Base-by-base conservation (phyloP, 1,284 basidiomycete species). In the Heterobasidion occidentale region DNA sequence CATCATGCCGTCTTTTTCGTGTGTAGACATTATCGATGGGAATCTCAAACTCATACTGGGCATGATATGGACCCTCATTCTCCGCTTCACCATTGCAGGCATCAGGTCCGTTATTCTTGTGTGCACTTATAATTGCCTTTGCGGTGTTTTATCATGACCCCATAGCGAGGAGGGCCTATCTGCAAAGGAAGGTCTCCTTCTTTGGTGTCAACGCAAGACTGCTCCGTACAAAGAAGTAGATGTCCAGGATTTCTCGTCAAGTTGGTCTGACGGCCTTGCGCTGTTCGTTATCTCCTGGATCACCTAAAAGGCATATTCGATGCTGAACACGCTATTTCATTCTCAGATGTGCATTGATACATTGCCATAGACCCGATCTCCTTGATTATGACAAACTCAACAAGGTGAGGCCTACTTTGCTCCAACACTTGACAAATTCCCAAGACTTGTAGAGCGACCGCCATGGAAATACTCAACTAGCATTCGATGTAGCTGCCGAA, bases 151-250 rank as follows among this genome's bases (percentile, higher is more conserved):
- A 56, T 54, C 46, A 46, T 51, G 48, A 50, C 33, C 34, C 58
- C 57, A 66, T 72, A 97, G 94, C 65, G 94, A 96, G 78, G 96
- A 98, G 73, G 96, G 96, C 55, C 81, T 98, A 33, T 96, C 94
- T 7, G 96, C 96, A 1, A 95, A 96, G 70, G 97, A 98, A 69
- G 96, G 94, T 47, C 80, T 99, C 12, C 76, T 99, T 2, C 80
- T 99, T 1, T 99, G 96, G 96, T 98, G 95, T 75, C 96, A 98
- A 68, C 84, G 96, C 56, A 97, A 97, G 74, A 99, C 97, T 1
- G 84, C 83, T 35, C 86, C 88, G 0, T 98, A 99, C 73, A 83
- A 86, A 58, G 92, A 95, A 64, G 95, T 98, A 17, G 75, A 97
- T 55, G 92, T 99, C 8, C 84, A 92, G 72, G 93, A 98, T 69